Base-by-base conservation (phyloP, 768 basidiomycete species). In the Amanita polypyramis region DNA sequence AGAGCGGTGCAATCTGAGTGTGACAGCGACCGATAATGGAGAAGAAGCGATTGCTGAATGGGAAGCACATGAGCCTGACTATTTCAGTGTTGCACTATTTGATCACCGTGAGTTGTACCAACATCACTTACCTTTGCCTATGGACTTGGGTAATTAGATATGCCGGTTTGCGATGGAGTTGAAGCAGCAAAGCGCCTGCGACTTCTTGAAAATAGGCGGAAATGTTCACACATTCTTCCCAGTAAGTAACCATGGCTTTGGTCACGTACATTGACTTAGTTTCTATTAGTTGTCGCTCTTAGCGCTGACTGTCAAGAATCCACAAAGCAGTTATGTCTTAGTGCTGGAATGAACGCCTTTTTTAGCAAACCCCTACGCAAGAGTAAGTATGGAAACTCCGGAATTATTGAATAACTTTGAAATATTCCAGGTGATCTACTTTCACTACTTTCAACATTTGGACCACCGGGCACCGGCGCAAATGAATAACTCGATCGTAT, bases 291-390 rank as follows among this genome's bases (percentile, higher is more conserved):
- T 45, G 74, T 84, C 32, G 84, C 82, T 2, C 62, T 87, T 43
- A 83, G 82, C 56, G 84, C 83, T 2, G 84, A 87, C 60, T 82
- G 80, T 54, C 82, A 86, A 62, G 81, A 83, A 43, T 82, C 81
- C 3, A 84, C 84, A 1, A 84, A 84, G 56, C 75, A 79, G 57
- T 69, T 85, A 8, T 87, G 84, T 55, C 61, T 85, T n/a, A 84
- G 80, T 53, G 80, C 82, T 2, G 85, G 85, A 8, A 87, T 87
- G 85, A 83, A 85, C 55, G 68, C 71, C 3, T 87, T 85, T 60
- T 74, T 85, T 54, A 82, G 77, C 57, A 87, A 87, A 62, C 85
- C 85, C 10, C 63, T 85, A 34, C 76, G 70, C 55, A 80, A 76
- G 57, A 65, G 80, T 79, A 49, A 46, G 69, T 56, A 12, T 37